Conservation (phyloP, 2,329 filamentous ascomycete species). For the Alternaria incomplexa region DNA sequence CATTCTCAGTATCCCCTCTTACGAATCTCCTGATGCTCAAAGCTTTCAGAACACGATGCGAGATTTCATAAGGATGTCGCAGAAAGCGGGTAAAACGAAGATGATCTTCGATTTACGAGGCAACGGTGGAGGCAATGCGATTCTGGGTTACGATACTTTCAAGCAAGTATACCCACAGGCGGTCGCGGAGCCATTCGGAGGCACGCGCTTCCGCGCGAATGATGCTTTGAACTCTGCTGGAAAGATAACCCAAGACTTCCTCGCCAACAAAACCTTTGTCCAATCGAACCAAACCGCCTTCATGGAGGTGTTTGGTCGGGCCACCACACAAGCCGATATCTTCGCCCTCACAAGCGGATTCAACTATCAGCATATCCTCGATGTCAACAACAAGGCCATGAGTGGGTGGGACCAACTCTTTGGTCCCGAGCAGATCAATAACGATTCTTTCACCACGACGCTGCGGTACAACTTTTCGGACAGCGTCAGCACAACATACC, state of each 20-base stretch:
- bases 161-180: slow-evolving; percentile 60
- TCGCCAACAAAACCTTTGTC: slow-evolving; percentile 34
- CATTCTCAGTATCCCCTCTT: slow-evolving; percentile 54
- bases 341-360: slow-evolving; percentile 34
- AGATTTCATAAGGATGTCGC: slow-evolving; percentile 56
- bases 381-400: slow-evolving; percentile 38
- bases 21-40: slow-evolving; percentile 39
- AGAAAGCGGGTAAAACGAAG: slow-evolving; percentile 60
- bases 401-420: slow-evolving; percentile 46
- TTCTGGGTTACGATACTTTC: slow-evolving; percentile 55
- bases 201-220: slow-evolving; percentile 55
- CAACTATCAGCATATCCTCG: slow-evolving; percentile 43
- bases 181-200: slow-evolving; percentile 51
- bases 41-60: slow-evolving; percentile 50
- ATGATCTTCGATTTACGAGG: slow-evolving; percentile 68
- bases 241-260: slow-evolving; percentile 38
- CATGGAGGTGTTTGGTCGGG: slow-evolving; percentile 29
- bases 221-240: slow-evolving; percentile 48
- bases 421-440: slow-evolving; percentile 40
- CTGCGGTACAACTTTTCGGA: slow-evolving; percentile 48
- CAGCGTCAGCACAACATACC: slow-evolving; percentile 35
- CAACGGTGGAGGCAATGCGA: slow-evolving; percentile 63
- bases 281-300: slow-evolving; percentile 40
- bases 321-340: slow-evolving; percentile 27
- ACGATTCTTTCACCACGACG: slow-evolving; percentile 45